Evolutionary conservation across 106 monocot species (phyloP).

Genomic region (Phalaenopsis aphrodite): DNA sequence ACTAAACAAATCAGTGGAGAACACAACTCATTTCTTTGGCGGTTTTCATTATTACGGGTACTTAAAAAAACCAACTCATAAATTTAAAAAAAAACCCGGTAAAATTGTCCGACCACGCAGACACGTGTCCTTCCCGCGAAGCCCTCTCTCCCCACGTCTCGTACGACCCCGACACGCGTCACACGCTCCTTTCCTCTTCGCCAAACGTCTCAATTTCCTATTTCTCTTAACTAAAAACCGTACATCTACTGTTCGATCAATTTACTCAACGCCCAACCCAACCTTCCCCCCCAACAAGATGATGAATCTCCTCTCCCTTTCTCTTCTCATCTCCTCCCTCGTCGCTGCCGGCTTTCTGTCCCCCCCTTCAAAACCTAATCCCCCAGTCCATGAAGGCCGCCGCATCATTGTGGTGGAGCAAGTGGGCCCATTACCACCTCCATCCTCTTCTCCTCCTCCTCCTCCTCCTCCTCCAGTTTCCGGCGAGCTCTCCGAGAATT

Average conservation of each 20-base stretch:
- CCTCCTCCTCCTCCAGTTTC: not conserved
- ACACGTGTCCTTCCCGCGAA: too few species aligned
- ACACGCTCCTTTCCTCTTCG: too few species aligned
- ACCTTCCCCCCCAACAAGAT: slow-evolving; percentile 16
- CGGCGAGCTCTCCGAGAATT: not conserved
- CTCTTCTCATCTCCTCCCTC: slow-evolving; percentile 46
- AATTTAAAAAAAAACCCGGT: too few species aligned
- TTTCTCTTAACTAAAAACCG: too few species aligned
- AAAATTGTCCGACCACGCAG: too few species aligned
- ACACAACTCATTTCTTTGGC: too few species aligned
- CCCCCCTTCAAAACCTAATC: slow-evolving; percentile 20
- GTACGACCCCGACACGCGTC: too few species aligned
- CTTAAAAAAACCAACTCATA: too few species aligned
- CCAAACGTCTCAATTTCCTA: too few species aligned
- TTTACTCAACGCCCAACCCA: not conserved
- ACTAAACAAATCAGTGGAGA: too few species aligned
- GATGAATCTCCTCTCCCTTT: slow-evolving; percentile 58
- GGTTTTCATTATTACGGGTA: too few species aligned
- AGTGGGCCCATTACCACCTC: slow-evolving; percentile 26
- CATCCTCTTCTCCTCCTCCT: not conserved
- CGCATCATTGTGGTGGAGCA: slow-evolving; percentile 78
- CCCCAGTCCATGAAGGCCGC: slow-evolving; percentile 47
- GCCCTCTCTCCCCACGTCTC: too few species aligned
- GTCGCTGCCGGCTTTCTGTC: slow-evolving; percentile 58
- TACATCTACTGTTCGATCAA: not conserved